Base-by-base conservation (phyloP, 176 grass and related monocot genomes). In the Carex kokanica region DNA sequence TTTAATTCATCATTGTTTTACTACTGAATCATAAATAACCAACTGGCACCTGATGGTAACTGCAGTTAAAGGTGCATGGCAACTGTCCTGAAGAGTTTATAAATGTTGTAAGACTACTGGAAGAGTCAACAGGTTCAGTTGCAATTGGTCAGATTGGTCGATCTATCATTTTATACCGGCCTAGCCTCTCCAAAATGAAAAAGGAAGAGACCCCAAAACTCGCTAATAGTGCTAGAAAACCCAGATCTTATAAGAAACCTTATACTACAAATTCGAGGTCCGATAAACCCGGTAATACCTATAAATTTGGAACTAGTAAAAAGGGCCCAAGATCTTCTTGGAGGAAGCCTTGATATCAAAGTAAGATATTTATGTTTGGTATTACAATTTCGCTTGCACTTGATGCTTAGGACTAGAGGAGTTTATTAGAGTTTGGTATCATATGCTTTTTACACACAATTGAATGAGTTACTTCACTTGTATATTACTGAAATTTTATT, bases 101-200 rank as follows among this genome's bases (percentile, higher is more conserved):
- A 18, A 89, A 98, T 18, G 84, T 88, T 70, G 88, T 98, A 91
- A 85, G 81, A 51, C 89, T 91, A 85, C 92, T 98, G 68, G 96
- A 95, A 79, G 83, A 95, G 45, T 88, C 96, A 14, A 98, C 96
- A n/a, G 93, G 91, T 90, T 95, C 96, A 9, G 59, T 95, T 17
- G 86, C 81, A 57, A 72, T 93, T 29, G 84, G 88, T 47, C 88
- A 95, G 80, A 95, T 98, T 8, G 96, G 93, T 14, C 89, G 96
- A 16, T 90, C 91, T 1, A 82, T 98, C 17, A 98, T 98, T 87
- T 91, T 98, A 47, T 98, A 98, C 66, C 81, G 89, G 63, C 96
- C 93, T 60, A 98, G 96, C 89, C 84, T 86, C 75, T 91, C 89
- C 84, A 98, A 98, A 86, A 95, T 95, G 91, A 90, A 89, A 82